These are phyloP conservation scores for Penicillium ochrochloron DNA, from an alignment of 495 filamentous ascomycete genomes.

Conservation along the genomic window DNA sequence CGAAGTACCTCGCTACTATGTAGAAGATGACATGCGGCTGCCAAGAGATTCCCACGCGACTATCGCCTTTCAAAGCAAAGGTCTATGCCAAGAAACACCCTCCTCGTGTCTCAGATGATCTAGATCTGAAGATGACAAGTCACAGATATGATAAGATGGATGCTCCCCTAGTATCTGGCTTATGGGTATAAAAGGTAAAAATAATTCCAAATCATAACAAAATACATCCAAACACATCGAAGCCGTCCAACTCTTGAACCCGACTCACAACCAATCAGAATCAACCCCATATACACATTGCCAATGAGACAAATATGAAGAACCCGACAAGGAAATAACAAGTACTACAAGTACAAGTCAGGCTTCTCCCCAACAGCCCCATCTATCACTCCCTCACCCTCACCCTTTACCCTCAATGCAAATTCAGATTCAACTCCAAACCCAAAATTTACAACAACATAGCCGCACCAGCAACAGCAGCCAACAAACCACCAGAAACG, in stretches of 20 bases:
- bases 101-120: too few species aligned
- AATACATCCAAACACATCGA: neutral
- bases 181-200: neutral
- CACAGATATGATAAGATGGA: too few species aligned
- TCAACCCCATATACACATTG: neutral
- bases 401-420: too few species aligned
- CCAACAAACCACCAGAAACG: conserved; percentile 46
- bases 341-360: conserved; percentile 2
- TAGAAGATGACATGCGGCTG: too few species aligned
- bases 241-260: neutral
- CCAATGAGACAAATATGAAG: neutral
- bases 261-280: neutral
- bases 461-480: conserved; percentile 39
- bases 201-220: conserved; percentile 1
- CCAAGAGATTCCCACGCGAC: too few species aligned
- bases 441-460: conserved; percentile 37
- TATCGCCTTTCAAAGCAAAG: too few species aligned
- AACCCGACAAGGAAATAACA: neutral
- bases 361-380: neutral
- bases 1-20: too few species aligned
- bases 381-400: too few species aligned
- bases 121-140: too few species aligned
- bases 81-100: too few species aligned
- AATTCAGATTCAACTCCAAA: neutral
- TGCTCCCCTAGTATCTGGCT: neutral